Evolutionary conservation across 768 basidiomycete genomes (phyloP), one percentile per base, ranked within the genome.

Genomic region (Calocera viscosa): DNA sequence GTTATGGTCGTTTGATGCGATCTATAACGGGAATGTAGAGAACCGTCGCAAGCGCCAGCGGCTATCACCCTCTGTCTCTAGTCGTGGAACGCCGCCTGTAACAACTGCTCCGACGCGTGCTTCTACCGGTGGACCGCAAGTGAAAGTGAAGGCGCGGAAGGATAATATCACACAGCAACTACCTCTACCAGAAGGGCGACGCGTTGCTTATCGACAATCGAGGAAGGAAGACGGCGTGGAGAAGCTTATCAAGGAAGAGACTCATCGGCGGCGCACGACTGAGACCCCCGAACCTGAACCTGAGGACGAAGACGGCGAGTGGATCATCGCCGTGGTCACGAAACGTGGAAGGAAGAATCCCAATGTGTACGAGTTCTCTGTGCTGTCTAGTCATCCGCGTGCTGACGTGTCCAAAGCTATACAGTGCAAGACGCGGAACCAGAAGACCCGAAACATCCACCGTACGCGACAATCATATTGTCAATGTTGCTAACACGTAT

Each of bases 401-500:
- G 34, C 35, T 64, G 16, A 8, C 49, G 14, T 39, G 28, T 19
- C n/a, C 60, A 16, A 67, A 91, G 89, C 69, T 92, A 92, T 70
- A 89, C 91, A 75, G 91, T 93, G 0, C 88, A 90, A 75, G 91
- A 92, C 72, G 85, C 83, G 40, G 90, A 93, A 70, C 87, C 89
- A 74, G 90, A 90, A 73, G 87, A 89, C 65, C 87, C 89, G 10
- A 82, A 87, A 69, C 86, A 87, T 24, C 88, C 87, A 72, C 78
- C 77, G 77, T 78, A 67, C 71, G 79, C 72, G 2, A 47, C 68
- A 28, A 24, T 12, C 11, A 49, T 16, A 40, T 24, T 14, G 19
- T 35, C 49, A 65, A 69, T 64, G 14, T 67, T 33, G 19, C n/a
- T 63, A n/a, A 68, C 22, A 47, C 3, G 10, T 39, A 53, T 26